Evolutionary conservation across 305 asterid species (phyloP).

Genomic region (Fraxinus paxiana): DNA sequence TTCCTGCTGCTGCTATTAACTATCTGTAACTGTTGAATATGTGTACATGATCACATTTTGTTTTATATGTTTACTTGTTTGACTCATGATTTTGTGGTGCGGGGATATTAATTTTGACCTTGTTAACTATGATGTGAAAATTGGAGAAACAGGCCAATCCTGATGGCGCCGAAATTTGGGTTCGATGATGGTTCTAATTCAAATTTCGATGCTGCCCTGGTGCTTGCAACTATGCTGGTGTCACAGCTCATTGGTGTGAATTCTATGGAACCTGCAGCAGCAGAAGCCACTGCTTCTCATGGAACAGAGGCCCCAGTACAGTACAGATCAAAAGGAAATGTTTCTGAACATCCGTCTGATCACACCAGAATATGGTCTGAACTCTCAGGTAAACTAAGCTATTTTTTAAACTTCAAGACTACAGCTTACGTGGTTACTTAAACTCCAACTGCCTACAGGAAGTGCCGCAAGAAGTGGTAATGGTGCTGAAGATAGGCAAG

Average conservation of each 20-base stretch:
- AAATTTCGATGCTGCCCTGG: constrained; percentile 81
- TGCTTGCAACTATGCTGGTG: constrained; percentile 89
- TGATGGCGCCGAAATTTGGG: constrained; percentile 84
- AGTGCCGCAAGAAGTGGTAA: constrained; percentile 62
- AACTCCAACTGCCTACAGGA: constrained; percentile 42
- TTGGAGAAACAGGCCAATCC: constrained; percentile 69
- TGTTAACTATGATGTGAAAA: constrained; percentile 19
- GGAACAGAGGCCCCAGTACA: constrained; percentile 39
- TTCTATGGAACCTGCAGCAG: constrained; percentile 43
- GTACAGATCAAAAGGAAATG: constrained; percentile 51
- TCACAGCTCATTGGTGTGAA: constrained; percentile 62
- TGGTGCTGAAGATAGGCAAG: constrained; percentile 43
- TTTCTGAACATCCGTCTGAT: constrained; percentile 65
- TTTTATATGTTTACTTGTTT: background rate
- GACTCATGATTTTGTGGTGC: constrained; percentile 13
- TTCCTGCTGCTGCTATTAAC: background rate
- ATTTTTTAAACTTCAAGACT: background rate
- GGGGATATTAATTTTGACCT: constrained; percentile 5
- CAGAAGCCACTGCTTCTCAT: constrained; percentile 33
- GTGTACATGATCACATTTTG: constrained; percentile 14
- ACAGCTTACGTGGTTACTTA: constrained; percentile 17
- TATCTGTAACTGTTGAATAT: background rate
- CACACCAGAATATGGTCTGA: constrained; percentile 96
- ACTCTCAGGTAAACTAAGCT: constrained; percentile 63
- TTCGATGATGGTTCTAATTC: constrained; percentile 61